Evolutionary conservation across 2,329 filamentous ascomycete species (phyloP).

Genomic region (Scedosporium apiospermum): DNA sequence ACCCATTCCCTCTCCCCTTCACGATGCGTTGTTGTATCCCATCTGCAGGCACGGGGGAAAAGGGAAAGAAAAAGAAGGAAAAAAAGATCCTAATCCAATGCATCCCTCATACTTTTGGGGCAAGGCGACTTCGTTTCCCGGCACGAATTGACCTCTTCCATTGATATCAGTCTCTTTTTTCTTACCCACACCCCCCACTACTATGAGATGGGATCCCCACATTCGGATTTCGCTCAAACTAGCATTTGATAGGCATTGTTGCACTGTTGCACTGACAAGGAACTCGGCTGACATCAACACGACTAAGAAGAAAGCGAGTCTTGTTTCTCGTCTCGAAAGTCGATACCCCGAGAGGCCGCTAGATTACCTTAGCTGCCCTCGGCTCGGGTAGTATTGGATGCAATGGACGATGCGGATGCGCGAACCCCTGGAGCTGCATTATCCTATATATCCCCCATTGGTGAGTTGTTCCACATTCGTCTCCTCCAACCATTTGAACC

Average conservation of each 20-base stretch:
- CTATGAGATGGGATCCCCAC: background rate
- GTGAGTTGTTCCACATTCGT: constrained; percentile 32
- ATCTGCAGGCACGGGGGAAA: background rate
- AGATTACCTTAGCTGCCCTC: constrained; percentile 2
- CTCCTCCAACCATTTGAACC: constrained; percentile 36
- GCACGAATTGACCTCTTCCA: background rate
- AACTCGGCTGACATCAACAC: background rate
- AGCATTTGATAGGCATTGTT: constrained; percentile 1
- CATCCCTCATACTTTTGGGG: background rate
- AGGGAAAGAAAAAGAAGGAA: background rate
- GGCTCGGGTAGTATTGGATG: background rate
- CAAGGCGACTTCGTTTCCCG: background rate
- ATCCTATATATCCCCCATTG: constrained; percentile 45
- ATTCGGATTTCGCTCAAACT: background rate
- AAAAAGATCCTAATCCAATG: background rate
- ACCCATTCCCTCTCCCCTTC: background rate
- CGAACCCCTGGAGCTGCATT: constrained; percentile 33
- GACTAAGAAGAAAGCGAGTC: background rate
- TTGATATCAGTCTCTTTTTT: background rate
- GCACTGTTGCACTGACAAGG: background rate
- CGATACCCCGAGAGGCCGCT: background rate
- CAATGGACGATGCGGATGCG: constrained; percentile 10
- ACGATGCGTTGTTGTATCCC: background rate
- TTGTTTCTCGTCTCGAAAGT: background rate
- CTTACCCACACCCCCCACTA: background rate